Percentiles rank a stretch among this genome's conserved stretches.
Conservation (phyloP, 305 asterid genomes). For the Lippia alba region DNA sequence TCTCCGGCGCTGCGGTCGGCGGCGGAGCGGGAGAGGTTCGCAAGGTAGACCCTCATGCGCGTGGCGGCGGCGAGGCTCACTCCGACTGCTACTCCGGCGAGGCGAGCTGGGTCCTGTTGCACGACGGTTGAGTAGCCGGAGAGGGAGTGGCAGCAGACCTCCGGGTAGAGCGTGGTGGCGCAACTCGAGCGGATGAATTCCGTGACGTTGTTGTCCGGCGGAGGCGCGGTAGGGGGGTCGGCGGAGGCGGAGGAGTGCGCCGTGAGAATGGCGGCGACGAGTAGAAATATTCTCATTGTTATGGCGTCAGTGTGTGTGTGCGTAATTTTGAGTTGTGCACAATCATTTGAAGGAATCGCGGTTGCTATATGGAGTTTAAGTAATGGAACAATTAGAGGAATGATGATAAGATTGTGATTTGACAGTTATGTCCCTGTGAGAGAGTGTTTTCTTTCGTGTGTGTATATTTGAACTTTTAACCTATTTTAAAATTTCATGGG, state of each 20-base stretch:
- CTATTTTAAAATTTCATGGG: too few relatives aligned
- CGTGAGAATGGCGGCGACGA: constrained; percentile 33
- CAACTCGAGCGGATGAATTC: constrained; percentile 80
- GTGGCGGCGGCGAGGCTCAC: constrained; percentile 69
- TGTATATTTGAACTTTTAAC: too few relatives aligned
- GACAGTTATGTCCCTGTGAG: constrained; percentile 38
- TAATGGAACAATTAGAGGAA: constrained; percentile 13
- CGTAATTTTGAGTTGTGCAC: neutral
- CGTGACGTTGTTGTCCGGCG: constrained; percentile 33
- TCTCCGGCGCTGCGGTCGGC: constrained; percentile 58
- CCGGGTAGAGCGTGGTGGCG: constrained; percentile 66
- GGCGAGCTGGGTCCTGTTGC: constrained; percentile 64
- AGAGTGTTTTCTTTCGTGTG: too few relatives aligned
- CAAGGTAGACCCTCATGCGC: constrained; percentile 53
- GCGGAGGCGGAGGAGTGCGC: constrained; percentile 38
- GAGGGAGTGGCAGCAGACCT: constrained; percentile 70
- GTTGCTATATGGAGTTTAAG: constrained; percentile 18
- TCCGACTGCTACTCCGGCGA: constrained; percentile 68
- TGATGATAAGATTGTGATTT: neutral
- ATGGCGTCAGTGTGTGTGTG: neutral
- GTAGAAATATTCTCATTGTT: constrained; percentile 37
- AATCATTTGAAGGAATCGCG: constrained; percentile 17
- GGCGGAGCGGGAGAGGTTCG: constrained; percentile 54
- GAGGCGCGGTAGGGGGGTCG: constrained; percentile 19
- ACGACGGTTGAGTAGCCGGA: constrained; percentile 60